A percentile compares a stretch with the other conserved stretches of the same genome.
Evolutionary conservation across 306 rosid genomes (phyloP).

Genomic region (Hippophae rhamnoides): DNA sequence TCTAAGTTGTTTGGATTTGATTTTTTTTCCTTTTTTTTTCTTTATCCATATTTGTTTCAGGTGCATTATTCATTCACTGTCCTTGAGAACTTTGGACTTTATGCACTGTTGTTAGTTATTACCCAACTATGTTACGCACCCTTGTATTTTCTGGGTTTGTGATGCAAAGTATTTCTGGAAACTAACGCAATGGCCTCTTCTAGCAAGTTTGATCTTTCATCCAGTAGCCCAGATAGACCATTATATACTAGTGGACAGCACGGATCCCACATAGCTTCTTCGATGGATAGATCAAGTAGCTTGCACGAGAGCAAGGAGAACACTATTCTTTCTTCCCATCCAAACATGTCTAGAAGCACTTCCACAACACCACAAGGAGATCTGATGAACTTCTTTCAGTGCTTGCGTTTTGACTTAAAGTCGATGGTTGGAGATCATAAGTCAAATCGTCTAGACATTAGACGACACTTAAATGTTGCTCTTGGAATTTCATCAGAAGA

Average conservation of each 20-base stretch:
- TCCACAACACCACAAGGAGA: slow-evolving; percentile 60
- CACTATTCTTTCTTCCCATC: slow-evolving; percentile 73
- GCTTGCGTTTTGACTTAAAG: slow-evolving; percentile 65
- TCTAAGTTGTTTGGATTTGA: not conserved
- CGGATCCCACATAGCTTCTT: slow-evolving; percentile 78
- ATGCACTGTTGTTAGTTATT: slow-evolving; percentile 30
- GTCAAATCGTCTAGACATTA: slow-evolving; percentile 69
- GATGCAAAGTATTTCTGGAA: slow-evolving; percentile 39
- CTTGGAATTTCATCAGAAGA: slow-evolving; percentile 72
- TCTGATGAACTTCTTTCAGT: slow-evolving; percentile 52
- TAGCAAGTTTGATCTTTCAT: slow-evolving; percentile 81
- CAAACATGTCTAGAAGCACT: slow-evolving; percentile 76
- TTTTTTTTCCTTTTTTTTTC: slow-evolving; percentile 5
- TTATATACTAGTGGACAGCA: slow-evolving; percentile 79
- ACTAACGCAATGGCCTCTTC: slow-evolving; percentile 83
- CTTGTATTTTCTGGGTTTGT: slow-evolving; percentile 43
- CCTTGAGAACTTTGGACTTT: slow-evolving; percentile 29
- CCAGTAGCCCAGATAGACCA: slow-evolving; percentile 86
- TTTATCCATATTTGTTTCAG: slow-evolving; percentile 39
- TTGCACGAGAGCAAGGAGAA: slow-evolving; percentile 79
- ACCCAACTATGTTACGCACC: slow-evolving; percentile 54
- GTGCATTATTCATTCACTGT: slow-evolving; percentile 26
- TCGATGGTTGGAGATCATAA: slow-evolving; percentile 58
- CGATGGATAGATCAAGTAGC: slow-evolving; percentile 84
- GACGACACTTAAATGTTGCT: slow-evolving; percentile 49